A percentile compares a stretch with the other conserved stretches of the same genome.
Conservation (phyloP, 495 filamentous ascomycete species). For the Penicillium psychrofluorescens region DNA sequence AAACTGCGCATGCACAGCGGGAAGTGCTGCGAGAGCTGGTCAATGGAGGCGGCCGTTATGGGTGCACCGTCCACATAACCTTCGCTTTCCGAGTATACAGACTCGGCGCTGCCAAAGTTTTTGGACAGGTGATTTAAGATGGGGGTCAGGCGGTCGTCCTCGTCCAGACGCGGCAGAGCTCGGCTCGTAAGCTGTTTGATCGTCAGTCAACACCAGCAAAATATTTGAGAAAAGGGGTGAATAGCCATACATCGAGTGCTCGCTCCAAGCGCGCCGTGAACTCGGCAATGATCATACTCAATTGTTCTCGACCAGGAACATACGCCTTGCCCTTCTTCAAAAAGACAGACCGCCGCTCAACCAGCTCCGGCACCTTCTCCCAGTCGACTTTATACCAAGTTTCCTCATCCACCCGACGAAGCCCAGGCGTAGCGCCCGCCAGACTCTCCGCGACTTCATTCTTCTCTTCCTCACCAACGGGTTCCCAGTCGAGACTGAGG, state of each 20-base stretch:
- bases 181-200: conserved; percentile 65
- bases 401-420: conserved; percentile 63
- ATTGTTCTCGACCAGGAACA: conserved; percentile 78
- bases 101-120: conserved; percentile 87
- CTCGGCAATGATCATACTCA: conserved; percentile 81
- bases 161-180: conserved; percentile 85
- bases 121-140: conserved; percentile 89
- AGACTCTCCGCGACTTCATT: conserved; percentile 46
- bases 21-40: conserved; percentile 78
- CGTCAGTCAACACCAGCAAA: too few relatives aligned
- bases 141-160: conserved; percentile 90
- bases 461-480: conserved; percentile 70
- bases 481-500: conserved; percentile 75
- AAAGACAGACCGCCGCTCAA: conserved; percentile 71
- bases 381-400: conserved; percentile 94
- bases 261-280: conserved; percentile 72
- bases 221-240: too few relatives aligned
- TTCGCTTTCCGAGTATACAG: conserved; percentile 58
- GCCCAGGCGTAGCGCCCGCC: conserved; percentile 39
- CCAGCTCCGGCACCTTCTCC: conserved; percentile 83
- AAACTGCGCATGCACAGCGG: conserved; percentile 91
- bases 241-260: conserved; percentile 61
- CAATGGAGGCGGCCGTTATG: conserved; percentile 72
- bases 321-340: conserved; percentile 80
- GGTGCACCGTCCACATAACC: conserved; percentile 55